Percentiles rank a stretch among this genome's conserved stretches.
Evolutionary conservation across 1,139 yeast species (phyloP).

Genomic region (Magnusiomyces fungicola): DNA sequence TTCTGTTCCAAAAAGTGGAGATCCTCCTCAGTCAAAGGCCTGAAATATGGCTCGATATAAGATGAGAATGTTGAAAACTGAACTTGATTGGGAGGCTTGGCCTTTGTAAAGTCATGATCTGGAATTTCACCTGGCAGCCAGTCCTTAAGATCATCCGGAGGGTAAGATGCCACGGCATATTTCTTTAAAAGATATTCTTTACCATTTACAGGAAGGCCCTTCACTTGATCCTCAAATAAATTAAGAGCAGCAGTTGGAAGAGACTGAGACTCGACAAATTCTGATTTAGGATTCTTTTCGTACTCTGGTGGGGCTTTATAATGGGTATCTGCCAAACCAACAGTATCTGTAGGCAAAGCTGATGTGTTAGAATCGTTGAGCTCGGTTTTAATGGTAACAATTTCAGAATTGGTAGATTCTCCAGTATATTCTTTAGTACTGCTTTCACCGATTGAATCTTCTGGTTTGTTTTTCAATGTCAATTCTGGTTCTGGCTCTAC

Average conservation of each 20-base stretch:
- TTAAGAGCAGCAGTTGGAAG: slow-evolving; percentile 68
- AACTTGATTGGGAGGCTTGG: slow-evolving; percentile 86
- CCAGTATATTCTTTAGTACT: not conserved
- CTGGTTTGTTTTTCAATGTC: not conserved
- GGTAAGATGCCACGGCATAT: slow-evolving; percentile 86
- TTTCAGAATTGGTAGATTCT: not conserved
- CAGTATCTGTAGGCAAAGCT: slow-evolving; percentile 7
- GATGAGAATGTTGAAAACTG: slow-evolving; percentile 84
- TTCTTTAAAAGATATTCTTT: slow-evolving; percentile 67
- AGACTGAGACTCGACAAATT: slow-evolving; percentile 66
- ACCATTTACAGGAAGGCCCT: slow-evolving; percentile 51
- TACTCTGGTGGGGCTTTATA: slow-evolving; percentile 38
- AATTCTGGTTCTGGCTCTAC: not conserved
- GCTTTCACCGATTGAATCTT: not conserved
- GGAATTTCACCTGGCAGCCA: slow-evolving; percentile 86
- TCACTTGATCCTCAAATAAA: slow-evolving; percentile 52
- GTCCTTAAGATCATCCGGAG: slow-evolving; percentile 65
- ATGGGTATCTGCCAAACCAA: slow-evolving; percentile 9
- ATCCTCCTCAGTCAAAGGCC: slow-evolving; percentile 74
- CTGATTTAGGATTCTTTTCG: slow-evolving; percentile 70
- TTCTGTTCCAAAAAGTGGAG: slow-evolving; percentile 62
- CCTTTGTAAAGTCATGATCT: slow-evolving; percentile 73
- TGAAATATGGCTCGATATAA: slow-evolving; percentile 77
- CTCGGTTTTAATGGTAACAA: slow-evolving; percentile 9
- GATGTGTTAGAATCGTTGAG: slow-evolving; percentile 3